A percentile compares a stretch with the other conserved stretches of the same genome.
phyloP scores from a whole-genome alignment of 371 early-diverging fungal species.

The Mortierella sp. region DNA sequence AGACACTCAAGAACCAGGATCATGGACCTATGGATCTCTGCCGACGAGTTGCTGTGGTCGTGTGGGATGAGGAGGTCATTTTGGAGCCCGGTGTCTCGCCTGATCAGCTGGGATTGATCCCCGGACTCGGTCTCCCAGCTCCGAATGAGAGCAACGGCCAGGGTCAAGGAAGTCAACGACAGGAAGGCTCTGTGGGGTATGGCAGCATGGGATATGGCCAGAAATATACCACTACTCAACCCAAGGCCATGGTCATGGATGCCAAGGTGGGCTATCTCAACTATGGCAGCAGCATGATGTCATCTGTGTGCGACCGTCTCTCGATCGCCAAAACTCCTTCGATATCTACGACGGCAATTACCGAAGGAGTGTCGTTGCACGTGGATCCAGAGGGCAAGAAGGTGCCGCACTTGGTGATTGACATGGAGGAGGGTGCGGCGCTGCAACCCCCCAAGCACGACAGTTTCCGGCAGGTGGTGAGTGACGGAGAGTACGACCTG shows the following conservation, averaged over 20 bases:
- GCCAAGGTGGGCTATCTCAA: slow-evolving; percentile 14
- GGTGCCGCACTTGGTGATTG: slow-evolving; percentile 19
- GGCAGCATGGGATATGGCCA: slow-evolving; percentile 12
- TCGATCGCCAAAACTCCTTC: slow-evolving; percentile 25
- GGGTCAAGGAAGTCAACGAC: neutral
- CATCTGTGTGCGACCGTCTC: slow-evolving; percentile 11
- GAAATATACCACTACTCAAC: slow-evolving; percentile 30
- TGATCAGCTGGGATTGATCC: neutral
- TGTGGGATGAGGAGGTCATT: slow-evolving; percentile 67
- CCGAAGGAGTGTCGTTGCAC: slow-evolving; percentile 18
- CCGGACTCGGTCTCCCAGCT: neutral
- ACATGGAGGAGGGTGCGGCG: neutral
- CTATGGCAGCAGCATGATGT: slow-evolving; percentile 36
- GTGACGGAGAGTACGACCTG: slow-evolving; percentile 43
- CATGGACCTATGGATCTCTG: slow-evolving; percentile 72
- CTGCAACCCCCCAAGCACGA: slow-evolving; percentile 12
- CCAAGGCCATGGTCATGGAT: slow-evolving; percentile 38
- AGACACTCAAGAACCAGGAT: slow-evolving; percentile 70
- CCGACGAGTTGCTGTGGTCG: slow-evolving; percentile 64
- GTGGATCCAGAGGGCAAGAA: slow-evolving; percentile 1
- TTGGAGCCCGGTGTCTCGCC: slow-evolving; percentile 23
- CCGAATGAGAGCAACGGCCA: neutral
- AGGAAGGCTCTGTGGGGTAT: neutral
- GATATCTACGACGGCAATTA: slow-evolving; percentile 25
- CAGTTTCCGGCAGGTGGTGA: slow-evolving; percentile 50